Percentiles rank a stretch among this genome's conserved stretches.
phyloP scores from a whole-genome alignment of 305 asterid species.

The Fraxinus sp. region DNA sequence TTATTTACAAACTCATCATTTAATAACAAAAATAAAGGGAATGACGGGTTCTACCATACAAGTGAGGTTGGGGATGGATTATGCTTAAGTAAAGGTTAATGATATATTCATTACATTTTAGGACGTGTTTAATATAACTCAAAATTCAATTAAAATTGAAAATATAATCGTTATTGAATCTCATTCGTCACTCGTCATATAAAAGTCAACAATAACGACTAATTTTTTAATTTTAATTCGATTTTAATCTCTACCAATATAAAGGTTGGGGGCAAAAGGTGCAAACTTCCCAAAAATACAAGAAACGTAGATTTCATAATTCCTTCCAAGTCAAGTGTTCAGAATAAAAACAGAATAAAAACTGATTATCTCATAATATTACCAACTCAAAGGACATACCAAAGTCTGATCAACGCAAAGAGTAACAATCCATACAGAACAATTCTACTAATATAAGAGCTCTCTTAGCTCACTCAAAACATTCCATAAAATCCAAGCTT shows the following conservation, averaged over 20 bases:
- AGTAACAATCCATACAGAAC: background rate
- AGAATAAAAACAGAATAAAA: background rate
- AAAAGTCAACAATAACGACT: too few species aligned
- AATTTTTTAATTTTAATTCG: too few species aligned
- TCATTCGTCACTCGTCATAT: too few species aligned
- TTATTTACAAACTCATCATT: background rate
- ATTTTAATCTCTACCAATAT: too few species aligned
- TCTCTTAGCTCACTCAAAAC: background rate
- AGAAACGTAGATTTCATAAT: background rate
- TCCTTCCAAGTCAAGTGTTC: background rate
- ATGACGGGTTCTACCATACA: background rate
- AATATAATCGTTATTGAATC: too few species aligned
- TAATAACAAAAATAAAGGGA: background rate
- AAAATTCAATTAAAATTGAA: too few species aligned
- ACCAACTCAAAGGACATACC: background rate
- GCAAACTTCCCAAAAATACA: background rate
- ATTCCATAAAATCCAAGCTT: background rate
- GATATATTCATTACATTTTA: too few species aligned
- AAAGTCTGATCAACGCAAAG: background rate
- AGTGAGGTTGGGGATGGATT: background rate
- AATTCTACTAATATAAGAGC: background rate
- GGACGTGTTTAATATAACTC: too few species aligned
- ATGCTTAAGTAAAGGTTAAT: background rate
- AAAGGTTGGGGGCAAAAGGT: background rate
- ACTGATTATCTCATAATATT: background rate